Conservation (phyloP, 768 basidiomycete species). For the Lentinus brumalis region DNA sequence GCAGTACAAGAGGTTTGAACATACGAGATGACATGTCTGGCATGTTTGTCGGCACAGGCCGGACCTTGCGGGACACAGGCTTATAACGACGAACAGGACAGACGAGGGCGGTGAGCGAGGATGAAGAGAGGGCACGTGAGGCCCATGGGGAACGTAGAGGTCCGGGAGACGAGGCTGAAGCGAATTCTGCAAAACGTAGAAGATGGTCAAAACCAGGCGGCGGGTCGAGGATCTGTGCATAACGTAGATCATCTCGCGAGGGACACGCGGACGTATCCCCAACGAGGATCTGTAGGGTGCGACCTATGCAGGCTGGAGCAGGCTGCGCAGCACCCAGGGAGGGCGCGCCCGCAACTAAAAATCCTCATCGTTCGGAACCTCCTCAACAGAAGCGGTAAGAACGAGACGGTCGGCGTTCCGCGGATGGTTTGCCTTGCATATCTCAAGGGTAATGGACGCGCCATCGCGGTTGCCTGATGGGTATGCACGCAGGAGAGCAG, state of each 20-base stretch:
- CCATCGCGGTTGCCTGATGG: background rate
- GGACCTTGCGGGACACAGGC: conserved; percentile 29
- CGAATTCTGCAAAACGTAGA: background rate
- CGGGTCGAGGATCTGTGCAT: too few relatives aligned
- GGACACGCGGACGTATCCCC: background rate
- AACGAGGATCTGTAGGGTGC: background rate
- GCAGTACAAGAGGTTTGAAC: conserved; percentile 12
- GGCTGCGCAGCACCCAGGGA: too few relatives aligned
- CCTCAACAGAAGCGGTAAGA: too few relatives aligned
- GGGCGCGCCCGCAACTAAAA: too few relatives aligned
- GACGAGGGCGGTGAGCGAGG: too few relatives aligned
- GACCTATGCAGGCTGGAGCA: background rate
- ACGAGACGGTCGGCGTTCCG: too few relatives aligned
- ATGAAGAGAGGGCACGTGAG: conserved; percentile 1
- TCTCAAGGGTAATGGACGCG: background rate
- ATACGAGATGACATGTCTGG: conserved; percentile 22
- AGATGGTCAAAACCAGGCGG: background rate
- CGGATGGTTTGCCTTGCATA: background rate
- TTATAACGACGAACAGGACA: conserved; percentile 23
- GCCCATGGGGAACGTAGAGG: conserved; percentile 1
- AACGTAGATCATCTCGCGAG: background rate
- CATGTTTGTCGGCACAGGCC: conserved; percentile 31
- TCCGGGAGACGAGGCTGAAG: background rate
- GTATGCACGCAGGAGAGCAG: background rate
- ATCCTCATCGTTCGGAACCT: too few relatives aligned